These are phyloP conservation scores for Carex parvula DNA, from an alignment of 176 grass and related monocot genomes.

Conservation along the genomic window DNA sequence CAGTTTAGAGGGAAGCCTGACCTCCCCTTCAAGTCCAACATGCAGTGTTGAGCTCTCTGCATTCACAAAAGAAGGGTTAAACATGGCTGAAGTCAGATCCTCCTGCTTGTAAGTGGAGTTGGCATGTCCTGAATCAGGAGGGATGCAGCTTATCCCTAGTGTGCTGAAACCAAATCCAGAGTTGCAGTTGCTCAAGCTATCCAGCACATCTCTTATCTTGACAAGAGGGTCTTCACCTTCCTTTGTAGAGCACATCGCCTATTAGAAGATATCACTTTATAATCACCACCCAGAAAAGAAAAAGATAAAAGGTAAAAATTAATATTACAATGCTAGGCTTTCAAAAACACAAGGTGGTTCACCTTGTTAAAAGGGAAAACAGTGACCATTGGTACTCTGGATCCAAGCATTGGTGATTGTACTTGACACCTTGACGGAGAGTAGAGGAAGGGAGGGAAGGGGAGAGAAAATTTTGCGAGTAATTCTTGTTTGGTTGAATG, in stretches of 20 bases:
- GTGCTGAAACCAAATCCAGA: conserved; percentile 53
- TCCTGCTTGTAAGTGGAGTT: conserved; percentile 45
- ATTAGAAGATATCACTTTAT: conserved; percentile 12
- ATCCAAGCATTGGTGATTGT: background rate
- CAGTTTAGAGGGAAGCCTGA: conserved; percentile 52
- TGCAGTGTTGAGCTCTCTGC: conserved; percentile 34
- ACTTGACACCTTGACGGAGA: background rate
- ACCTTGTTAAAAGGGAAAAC: background rate
- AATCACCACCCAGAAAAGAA: conserved; percentile 23
- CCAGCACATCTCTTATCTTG: conserved; percentile 73
- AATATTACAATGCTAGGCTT: background rate
- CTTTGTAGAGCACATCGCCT: conserved; percentile 62
- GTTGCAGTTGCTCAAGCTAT: conserved; percentile 42
- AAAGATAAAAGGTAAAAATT: background rate
- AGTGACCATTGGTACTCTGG: background rate
- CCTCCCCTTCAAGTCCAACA: conserved; percentile 29
- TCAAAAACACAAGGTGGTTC: background rate
- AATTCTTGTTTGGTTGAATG: too few species aligned
- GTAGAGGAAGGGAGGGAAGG: too few species aligned
- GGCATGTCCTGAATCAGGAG: conserved; percentile 51
- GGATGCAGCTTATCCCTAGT: conserved; percentile 47
- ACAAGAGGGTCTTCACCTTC: conserved; percentile 60
- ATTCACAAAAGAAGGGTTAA: background rate
- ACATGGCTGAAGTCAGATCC: conserved; percentile 20
- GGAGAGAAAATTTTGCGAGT: too few species aligned